phyloP scores from a whole-genome alignment of 73 alveolate species.

The Paramecium tetraurelia region DNA sequence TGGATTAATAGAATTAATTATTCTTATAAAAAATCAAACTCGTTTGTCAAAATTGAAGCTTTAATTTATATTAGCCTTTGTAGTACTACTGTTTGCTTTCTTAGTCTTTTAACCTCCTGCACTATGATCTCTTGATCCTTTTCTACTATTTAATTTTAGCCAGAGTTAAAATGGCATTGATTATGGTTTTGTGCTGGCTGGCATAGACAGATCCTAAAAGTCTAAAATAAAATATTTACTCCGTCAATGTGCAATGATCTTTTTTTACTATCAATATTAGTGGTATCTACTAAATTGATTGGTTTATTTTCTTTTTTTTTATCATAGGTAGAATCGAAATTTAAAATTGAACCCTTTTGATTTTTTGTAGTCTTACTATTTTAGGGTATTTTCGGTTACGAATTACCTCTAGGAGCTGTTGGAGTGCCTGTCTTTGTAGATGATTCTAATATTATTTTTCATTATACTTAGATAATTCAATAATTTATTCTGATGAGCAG shows the following conservation, averaged over 20 bases:
- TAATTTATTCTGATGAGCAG: background rate
- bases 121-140: slow-evolving; percentile 28
- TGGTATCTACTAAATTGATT: background rate
- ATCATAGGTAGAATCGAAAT: background rate
- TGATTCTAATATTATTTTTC: background rate
- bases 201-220: background rate
- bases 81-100: background rate
- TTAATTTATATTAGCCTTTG: background rate
- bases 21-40: background rate
- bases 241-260: background rate
- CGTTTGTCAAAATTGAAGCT: background rate
- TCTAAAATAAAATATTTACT: background rate
- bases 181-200: background rate
- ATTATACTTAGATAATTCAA: background rate
- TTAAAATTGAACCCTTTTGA: background rate
- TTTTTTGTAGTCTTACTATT: background rate
- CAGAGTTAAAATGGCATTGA: background rate
- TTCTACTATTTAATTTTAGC: slow-evolving; percentile 3
- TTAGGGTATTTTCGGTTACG: background rate
- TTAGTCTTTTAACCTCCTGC: background rate
- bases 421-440: background rate
- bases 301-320: background rate
- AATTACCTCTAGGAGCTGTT: slow-evolving; percentile 13
- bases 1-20: too few relatives aligned
- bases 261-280: background rate